phyloP scores from a whole-genome alignment of 148 eudicot genomes.

The Pouteria glomerata region DNA sequence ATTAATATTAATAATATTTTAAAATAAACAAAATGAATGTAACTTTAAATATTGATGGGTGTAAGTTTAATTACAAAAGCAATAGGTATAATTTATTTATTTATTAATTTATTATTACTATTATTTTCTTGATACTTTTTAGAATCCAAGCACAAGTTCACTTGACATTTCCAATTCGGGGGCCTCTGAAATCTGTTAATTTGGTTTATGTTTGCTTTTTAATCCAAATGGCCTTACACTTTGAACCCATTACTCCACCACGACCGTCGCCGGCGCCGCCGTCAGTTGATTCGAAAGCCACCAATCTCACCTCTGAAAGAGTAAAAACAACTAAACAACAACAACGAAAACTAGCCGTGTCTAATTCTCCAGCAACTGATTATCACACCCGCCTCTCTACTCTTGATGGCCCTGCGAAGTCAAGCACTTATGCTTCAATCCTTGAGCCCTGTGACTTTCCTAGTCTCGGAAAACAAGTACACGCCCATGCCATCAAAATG shows the following conservation, averaged over 20 bases:
- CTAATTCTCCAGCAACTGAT: slow-evolving; percentile 10
- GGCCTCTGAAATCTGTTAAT: too few relatives aligned
- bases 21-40: too few relatives aligned
- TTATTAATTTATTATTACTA: too few relatives aligned
- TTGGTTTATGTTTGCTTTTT: too few relatives aligned
- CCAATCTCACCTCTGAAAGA: slow-evolving; percentile 1
- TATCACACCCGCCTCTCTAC: slow-evolving; percentile 4
- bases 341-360: slow-evolving; percentile 2
- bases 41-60: too few relatives aligned
- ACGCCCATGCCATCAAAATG: slow-evolving; percentile 40
- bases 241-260: neutral
- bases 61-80: too few relatives aligned
- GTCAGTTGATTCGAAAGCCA: neutral
- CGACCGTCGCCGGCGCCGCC: neutral
- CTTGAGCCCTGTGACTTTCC: slow-evolving; percentile 37
- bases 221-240: neutral
- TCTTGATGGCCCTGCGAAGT: slow-evolving; percentile 16
- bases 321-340: slow-evolving; percentile 3
- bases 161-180: too few relatives aligned
- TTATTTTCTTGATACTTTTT: too few relatives aligned
- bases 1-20: too few relatives aligned
- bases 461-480: slow-evolving; percentile 39
- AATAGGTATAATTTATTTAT: too few relatives aligned
- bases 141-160: too few relatives aligned
- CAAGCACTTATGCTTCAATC: slow-evolving; percentile 37